Percentiles rank a stretch among this genome's conserved stretches.
Evolutionary conservation across 805 yeast species (phyloP).

Genomic region (Scheffersomyces lignosus): DNA sequence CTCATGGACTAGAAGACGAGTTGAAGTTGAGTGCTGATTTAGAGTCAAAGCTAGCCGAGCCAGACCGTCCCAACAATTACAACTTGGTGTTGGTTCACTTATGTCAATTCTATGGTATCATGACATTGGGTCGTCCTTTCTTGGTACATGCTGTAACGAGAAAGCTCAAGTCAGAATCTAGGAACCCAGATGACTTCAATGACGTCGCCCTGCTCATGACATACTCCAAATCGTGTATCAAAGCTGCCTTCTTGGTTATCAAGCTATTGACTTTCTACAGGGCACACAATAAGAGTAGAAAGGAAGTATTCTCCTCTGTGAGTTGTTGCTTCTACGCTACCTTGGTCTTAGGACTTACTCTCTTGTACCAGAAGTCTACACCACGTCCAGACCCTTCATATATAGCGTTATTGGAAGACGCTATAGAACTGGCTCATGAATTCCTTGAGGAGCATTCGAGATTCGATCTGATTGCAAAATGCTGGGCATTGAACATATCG

Average conservation of each 20-base stretch:
- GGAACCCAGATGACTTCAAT: neutral
- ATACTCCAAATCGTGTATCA: neutral
- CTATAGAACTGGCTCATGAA: neutral
- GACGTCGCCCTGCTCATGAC: neutral
- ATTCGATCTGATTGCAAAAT: neutral
- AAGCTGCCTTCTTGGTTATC: neutral
- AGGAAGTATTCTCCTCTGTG: neutral
- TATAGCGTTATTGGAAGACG: neutral
- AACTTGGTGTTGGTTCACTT: slow-evolving; percentile 33
- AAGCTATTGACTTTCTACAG: neutral
- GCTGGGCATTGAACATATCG: neutral
- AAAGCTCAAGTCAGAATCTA: no score
- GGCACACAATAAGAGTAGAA: neutral
- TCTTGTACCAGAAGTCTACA: neutral
- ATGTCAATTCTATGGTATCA: slow-evolving; percentile 35
- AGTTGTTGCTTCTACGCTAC: neutral
- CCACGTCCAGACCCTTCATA: neutral
- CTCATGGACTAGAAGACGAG: slow-evolving; percentile 28
- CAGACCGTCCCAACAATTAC: slow-evolving; percentile 8
- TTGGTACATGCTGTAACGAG: slow-evolving; percentile 31
- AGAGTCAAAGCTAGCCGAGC: slow-evolving; percentile 3
- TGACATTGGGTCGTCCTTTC: slow-evolving; percentile 42
- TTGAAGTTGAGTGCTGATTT: slow-evolving; percentile 24
- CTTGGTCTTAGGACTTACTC: neutral
- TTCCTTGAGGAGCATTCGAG: neutral